phyloP scores from a whole-genome alignment of 176 grass and related monocot species.

The Puccinellia tenuiflora region DNA sequence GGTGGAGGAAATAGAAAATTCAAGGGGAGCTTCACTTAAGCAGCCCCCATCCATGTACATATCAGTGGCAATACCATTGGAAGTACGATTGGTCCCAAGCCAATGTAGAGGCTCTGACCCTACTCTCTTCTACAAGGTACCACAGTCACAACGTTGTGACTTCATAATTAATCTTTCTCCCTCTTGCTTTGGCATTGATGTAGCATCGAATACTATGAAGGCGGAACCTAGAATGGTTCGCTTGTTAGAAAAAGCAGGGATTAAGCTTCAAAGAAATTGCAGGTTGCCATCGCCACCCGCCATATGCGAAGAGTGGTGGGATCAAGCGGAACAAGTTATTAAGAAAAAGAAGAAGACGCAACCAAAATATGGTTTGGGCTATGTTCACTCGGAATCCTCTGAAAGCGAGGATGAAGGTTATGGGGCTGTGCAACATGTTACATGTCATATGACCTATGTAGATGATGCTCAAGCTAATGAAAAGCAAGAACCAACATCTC shows the following conservation, averaged over 20 bases:
- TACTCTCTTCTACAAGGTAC: not conserved
- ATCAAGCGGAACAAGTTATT: not conserved
- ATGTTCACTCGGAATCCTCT: not conserved
- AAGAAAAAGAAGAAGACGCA: not conserved
- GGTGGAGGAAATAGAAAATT: not conserved
- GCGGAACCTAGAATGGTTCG: not conserved
- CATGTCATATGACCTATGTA: not conserved
- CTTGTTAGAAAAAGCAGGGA: too few species aligned
- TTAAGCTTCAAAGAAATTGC: not conserved
- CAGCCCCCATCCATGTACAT: not conserved
- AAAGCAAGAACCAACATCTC: not conserved
- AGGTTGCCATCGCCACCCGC: not conserved
- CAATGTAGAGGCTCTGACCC: not conserved
- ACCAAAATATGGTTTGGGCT: not conserved
- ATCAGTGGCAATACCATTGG: not conserved
- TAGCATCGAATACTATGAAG: not conserved
- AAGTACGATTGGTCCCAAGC: not conserved
- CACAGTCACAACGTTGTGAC: not conserved
- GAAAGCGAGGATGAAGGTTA: not conserved
- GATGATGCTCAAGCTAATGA: not conserved
- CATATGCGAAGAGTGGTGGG: not conserved
- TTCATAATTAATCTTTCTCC: not conserved
- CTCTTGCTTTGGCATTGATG: not conserved
- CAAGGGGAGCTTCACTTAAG: not conserved
- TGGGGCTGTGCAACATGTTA: not conserved